phyloP scores from a whole-genome alignment of 2,329 filamentous ascomycete genomes.

The Fusarium piperis region DNA sequence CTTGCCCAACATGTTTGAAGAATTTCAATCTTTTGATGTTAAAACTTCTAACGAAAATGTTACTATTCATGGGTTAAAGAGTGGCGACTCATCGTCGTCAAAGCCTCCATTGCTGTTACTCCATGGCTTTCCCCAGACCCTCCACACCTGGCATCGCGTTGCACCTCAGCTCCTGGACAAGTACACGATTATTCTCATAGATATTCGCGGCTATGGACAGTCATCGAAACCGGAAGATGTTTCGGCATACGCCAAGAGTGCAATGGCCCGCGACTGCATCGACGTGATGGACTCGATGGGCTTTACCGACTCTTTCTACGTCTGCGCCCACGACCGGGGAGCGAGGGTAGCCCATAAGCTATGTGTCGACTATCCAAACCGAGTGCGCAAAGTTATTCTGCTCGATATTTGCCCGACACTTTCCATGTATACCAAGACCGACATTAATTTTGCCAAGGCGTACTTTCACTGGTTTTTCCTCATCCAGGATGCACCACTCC shows the following conservation, averaged over 20 bases:
- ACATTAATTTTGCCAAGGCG: conserved; percentile 54
- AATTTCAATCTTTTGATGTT: conserved; percentile 51
- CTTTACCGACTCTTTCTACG: conserved; percentile 50
- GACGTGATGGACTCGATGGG: conserved; percentile 57
- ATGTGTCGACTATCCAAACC: conserved; percentile 55
- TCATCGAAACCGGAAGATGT: conserved; percentile 56
- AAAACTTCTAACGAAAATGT: conserved; percentile 48
- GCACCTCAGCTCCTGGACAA: conserved; percentile 49
- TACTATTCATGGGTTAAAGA: conserved; percentile 56
- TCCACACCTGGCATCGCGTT: conserved; percentile 62
- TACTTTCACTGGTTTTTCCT: conserved; percentile 71
- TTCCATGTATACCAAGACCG: conserved; percentile 59
- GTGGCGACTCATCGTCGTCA: conserved; percentile 39
- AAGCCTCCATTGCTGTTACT: conserved; percentile 58
- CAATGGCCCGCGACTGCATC: conserved; percentile 59
- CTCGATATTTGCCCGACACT: conserved; percentile 66
- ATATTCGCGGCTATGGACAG: conserved; percentile 62
- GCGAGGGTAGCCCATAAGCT: conserved; percentile 65
- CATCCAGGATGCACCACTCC: conserved; percentile 61
- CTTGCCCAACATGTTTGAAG: conserved; percentile 49
- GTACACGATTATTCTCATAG: conserved; percentile 57
- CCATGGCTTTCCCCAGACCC: conserved; percentile 63
- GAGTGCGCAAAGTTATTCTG: conserved; percentile 55
- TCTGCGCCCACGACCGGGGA: conserved; percentile 67
- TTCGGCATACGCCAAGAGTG: conserved; percentile 56